Conservation (phyloP, 106 monocot genomes). For the Acorus calamus region DNA sequence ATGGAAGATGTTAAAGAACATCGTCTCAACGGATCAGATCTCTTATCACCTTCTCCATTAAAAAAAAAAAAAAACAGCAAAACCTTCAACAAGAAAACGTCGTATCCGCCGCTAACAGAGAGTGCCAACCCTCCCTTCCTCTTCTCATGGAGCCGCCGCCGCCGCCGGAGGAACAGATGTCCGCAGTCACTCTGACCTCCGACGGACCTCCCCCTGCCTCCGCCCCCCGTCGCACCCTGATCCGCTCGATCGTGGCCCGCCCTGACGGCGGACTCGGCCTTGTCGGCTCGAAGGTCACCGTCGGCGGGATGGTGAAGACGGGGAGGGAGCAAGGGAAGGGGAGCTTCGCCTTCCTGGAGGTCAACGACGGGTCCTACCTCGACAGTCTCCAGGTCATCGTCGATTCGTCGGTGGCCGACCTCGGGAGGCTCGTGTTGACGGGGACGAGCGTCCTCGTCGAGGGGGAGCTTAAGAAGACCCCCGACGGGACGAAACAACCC, state of each 20-base stretch:
- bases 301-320: conserved; percentile 93
- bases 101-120: no score
- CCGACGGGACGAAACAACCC: conserved; percentile 73
- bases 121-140: no score
- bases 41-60: no score
- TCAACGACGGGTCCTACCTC: conserved; percentile 88
- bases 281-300: conserved; percentile 45
- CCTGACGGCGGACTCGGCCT: conserved; percentile 9
- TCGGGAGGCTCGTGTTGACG: conserved; percentile 52
- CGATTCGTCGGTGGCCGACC: conserved; percentile 43
- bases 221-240: conserved; percentile 24
- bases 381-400: conserved; percentile 89
- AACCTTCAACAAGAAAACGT: no score
- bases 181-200: conserved; percentile 6
- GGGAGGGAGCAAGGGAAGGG: conserved; percentile 96
- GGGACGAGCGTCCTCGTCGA: conserved; percentile 81
- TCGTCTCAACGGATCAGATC: no score
- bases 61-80: no score
- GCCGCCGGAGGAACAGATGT: no score
- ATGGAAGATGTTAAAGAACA: no score
- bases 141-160: no score
- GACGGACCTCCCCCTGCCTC: background rate
- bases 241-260: conserved; percentile 34
- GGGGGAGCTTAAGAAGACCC: conserved; percentile 78
- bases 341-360: conserved; percentile 83